Evolutionary conservation across 768 basidiomycete species (phyloP), one percentile per base, ranked within the genome.

Genomic region (Psilocybe sp.): DNA sequence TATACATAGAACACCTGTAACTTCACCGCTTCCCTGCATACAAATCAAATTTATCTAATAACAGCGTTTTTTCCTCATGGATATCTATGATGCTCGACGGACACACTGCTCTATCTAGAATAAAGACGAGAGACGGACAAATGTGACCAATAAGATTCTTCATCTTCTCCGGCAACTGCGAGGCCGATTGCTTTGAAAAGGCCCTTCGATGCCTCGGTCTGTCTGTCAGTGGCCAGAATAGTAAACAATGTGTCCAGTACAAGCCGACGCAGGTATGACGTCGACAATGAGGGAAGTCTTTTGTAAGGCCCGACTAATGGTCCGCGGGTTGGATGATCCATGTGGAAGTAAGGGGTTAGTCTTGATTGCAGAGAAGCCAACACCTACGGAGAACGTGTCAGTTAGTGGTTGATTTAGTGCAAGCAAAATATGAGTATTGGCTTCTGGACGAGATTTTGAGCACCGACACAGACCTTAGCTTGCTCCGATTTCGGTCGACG

Each of bases 281-380:
- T 39, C 16, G 68, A 53, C 2, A 50, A 33, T 41, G 43, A 18
- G 12, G 81, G 77, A n/a, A 97, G 69, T 62, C 81, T 87, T 46
- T 71, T 66, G 69, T 84, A 98, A 18, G 95, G 95, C 0, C 95
- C 96, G 13, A 71, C 69, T 31, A 94, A 61, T 47, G 74, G 70
- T 8, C 93, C 94, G 42, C 84, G 87, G 23, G 71, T 70, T n/a
- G 89, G 75, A 64, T 97, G 93, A 9, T 68, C 71, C 40, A 95
- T 76, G 60, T 73, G 75, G 69, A 97, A 98, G 69, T 84, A 97
- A 15, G 93, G 92, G 9, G 77, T 68, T 6, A 96, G 71, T 18
- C 86, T 82, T 14, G 80, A 74, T 51, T 75, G 72, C 42, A 92
- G 65, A 40, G 72, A 60, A 35, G 67, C 41, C 55, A 81, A 50